These are phyloP conservation scores for Metarhizium album DNA, from an alignment of 2,329 filamentous ascomycete species.

Conservation along the genomic window DNA sequence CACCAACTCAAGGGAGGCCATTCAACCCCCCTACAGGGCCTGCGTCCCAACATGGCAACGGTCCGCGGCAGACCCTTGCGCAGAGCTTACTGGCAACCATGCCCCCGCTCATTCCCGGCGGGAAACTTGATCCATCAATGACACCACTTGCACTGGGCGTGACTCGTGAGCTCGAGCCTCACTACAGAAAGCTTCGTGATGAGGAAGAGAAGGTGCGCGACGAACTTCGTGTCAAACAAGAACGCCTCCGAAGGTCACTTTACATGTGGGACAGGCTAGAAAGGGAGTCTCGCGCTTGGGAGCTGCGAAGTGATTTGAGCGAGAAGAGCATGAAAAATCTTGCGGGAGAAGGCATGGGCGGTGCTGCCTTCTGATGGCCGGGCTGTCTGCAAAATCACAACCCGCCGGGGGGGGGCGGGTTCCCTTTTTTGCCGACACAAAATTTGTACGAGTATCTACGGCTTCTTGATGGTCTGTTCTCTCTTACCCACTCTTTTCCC, in stretches of 20 bases:
- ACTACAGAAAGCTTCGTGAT: constrained; percentile 42
- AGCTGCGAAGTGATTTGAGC: constrained; percentile 44
- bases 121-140: constrained; percentile 40
- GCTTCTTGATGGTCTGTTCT: not conserved
- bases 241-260: constrained; percentile 41
- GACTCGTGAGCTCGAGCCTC: constrained; percentile 41
- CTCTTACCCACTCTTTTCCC: not conserved
- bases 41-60: constrained; percentile 26
- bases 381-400: not conserved
- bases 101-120: constrained; percentile 41
- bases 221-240: constrained; percentile 42
- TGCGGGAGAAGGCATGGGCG: constrained; percentile 43
- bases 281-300: constrained; percentile 42
- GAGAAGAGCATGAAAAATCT: constrained; percentile 47
- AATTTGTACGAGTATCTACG: not conserved
- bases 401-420: no score
- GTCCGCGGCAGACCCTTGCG: constrained; percentile 34
- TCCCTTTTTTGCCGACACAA: not conserved
- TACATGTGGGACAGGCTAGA: constrained; percentile 43
- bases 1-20: constrained; percentile 30
- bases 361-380: constrained; percentile 39
- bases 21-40: constrained; percentile 51
- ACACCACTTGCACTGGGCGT: constrained; percentile 35
- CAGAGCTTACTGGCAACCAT: constrained; percentile 41
- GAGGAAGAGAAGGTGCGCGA: constrained; percentile 47